Base-by-base conservation (phyloP, 352 stramenopile species). In the Phytophthora pini region DNA sequence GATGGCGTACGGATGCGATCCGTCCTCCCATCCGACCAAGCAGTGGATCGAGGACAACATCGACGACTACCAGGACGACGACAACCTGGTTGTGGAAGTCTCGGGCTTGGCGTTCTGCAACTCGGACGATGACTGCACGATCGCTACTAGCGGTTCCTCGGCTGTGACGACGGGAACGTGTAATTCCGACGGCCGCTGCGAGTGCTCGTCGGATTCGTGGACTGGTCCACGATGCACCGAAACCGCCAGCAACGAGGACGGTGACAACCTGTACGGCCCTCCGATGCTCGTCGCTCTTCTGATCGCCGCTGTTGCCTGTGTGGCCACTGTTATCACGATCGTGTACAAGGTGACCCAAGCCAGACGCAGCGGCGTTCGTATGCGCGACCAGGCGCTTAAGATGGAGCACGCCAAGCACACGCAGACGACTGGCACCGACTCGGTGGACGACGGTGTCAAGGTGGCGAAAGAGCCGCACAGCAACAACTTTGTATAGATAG, bases 1-100 rank as follows among this genome's bases (percentile, higher is more conserved):
- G 17, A 90, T 90, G 79, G 44, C 61, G 1, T 52, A 77, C 9
- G 82, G 80, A 0, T 90, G 79, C 43, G 73, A 90, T 40, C 79
- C 82, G 22, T 45, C 49, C 0, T 79, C 68, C 1, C 80, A 90
- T 26, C 82, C 82, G 13, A 89, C 82, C 3, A 80, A 77, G 27
- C 58, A 84, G 64, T 90, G 72, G 68, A 90, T 90, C 48, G 48
- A 85, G 24, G 82, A 80, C 60, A 56, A 90, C 54, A 74, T 90
- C 38, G 69, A 82, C 24, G 65, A 80, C 57, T 88, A 86, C 64
- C 61, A 67, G 20, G 78, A 88, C 47, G 27, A 66, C 7, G 65
- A 86, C 46, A 90, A 90, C 57, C 51, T 72, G 26, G 61, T 68
- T 15, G 65, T 75, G 10, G 60, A 76, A 29, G 79, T 90, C 11